Conservation (phyloP, 2,329 filamentous ascomycete genomes). For the Pleurostoma richardsiae region DNA sequence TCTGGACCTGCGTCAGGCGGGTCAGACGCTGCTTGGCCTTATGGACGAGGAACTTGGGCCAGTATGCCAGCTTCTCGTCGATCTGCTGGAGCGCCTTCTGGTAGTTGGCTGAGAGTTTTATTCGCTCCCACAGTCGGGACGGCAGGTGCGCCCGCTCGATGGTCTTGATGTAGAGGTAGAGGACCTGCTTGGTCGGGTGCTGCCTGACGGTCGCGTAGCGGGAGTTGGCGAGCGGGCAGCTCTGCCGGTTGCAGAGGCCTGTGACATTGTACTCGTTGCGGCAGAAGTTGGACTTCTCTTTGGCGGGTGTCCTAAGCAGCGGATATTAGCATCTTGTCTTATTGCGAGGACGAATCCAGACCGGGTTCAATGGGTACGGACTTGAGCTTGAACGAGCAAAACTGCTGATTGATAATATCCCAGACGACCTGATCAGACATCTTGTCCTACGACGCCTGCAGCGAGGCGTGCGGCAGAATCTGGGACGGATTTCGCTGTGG, state of each 20-base stretch:
- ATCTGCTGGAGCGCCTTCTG: constrained; percentile 82
- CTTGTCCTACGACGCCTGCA: constrained; percentile 43
- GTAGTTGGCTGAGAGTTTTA: constrained; percentile 88
- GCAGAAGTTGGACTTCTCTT: constrained; percentile 80
- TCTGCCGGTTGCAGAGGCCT: constrained; percentile 79
- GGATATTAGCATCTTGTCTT: constrained; percentile 19
- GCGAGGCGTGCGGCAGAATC: no score
- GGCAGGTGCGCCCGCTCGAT: constrained; percentile 85
- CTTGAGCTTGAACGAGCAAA: constrained; percentile 94
- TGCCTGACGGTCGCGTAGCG: constrained; percentile 89
- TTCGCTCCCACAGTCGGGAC: constrained; percentile 89
- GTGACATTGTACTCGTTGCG: constrained; percentile 90
- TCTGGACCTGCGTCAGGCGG: constrained; percentile 84
- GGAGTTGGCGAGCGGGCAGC: constrained; percentile 85
- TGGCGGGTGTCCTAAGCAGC: constrained; percentile 59
- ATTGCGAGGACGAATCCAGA: neutral
- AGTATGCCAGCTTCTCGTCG: constrained; percentile 83
- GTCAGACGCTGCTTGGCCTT: constrained; percentile 97
- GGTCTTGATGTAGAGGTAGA: constrained; percentile 97
- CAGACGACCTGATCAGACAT: constrained; percentile 95
- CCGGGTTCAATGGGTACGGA: constrained; percentile 31
- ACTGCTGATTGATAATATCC: constrained; percentile 74
- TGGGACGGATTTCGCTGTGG: no score
- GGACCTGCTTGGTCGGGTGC: constrained; percentile 49
- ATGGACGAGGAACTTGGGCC: constrained; percentile 87